A percentile compares a stretch with the other conserved stretches of the same genome.
These are phyloP conservation scores for Gigaspora rosea DNA, from an alignment of 192 early-diverging fungal species.

Conservation along the genomic window DNA sequence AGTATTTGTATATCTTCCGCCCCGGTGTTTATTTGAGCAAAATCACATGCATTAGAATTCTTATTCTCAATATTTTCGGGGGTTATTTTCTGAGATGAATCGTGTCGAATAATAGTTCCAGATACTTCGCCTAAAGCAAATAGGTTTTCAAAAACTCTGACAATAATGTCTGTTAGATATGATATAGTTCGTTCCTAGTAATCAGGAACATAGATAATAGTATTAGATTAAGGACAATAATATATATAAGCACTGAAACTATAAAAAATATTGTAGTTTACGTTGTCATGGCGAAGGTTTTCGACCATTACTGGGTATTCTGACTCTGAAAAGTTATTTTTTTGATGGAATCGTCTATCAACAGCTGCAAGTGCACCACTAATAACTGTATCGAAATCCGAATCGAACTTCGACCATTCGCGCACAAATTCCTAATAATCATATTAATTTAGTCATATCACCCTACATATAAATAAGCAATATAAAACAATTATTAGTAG, in stretches of 20 bases:
- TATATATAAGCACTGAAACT: background rate
- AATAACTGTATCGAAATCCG: background rate
- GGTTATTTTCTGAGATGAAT: background rate
- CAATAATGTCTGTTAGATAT: background rate
- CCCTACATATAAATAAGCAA: background rate
- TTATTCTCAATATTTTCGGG: background rate
- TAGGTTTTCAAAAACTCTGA: background rate
- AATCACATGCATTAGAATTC: background rate
- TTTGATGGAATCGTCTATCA: background rate
- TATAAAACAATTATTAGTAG: background rate
- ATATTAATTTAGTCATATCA: background rate
- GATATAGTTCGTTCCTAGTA: background rate
- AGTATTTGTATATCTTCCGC: background rate
- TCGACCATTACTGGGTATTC: background rate
- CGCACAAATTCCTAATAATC: background rate
- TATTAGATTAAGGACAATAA: background rate
- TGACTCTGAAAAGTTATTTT: background rate
- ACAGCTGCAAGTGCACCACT: background rate
- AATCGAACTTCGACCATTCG: conserved; percentile 19
- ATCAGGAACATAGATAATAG: background rate
- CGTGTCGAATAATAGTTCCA: background rate
- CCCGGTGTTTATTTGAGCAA: background rate
- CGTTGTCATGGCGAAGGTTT: background rate
- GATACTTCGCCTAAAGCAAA: background rate
- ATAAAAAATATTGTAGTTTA: background rate